Percentiles rank a stretch among this genome's conserved stretches.
Evolutionary conservation across 371 early-diverging fungal genomes (phyloP).

Genomic region (Saksenaea vasiformis): DNA sequence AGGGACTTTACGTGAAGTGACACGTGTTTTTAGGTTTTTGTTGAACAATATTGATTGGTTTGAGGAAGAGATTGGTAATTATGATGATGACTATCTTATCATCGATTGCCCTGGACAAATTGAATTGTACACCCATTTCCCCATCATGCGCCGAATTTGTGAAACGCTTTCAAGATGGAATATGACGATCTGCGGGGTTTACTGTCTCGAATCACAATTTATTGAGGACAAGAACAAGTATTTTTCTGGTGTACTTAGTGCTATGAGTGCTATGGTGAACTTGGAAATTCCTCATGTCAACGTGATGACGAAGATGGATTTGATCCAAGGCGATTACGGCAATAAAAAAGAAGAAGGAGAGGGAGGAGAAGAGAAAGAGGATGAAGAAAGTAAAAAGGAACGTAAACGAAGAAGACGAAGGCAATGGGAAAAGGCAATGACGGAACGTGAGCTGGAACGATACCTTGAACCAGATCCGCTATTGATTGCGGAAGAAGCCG

Average conservation of each 20-base stretch:
- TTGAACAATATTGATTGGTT: conserved; percentile 96
- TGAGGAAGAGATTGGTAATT: conserved; percentile 89
- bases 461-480: conserved; percentile 90
- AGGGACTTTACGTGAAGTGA: background rate
- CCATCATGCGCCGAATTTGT: conserved; percentile 87
- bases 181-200: conserved; percentile 87
- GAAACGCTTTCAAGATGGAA: conserved; percentile 69
- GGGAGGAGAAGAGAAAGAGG: conserved; percentile 21
- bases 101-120: conserved; percentile 99
- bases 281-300: conserved; percentile 96
- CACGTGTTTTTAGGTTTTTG: conserved; percentile 57
- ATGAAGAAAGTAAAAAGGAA: conserved; percentile 30
- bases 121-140: conserved; percentile 98
- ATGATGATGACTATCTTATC: conserved; percentile 94
- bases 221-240: conserved; percentile 94
- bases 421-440: conserved; percentile 39
- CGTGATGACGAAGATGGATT: conserved; percentile 97
- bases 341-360: conserved; percentile 36
- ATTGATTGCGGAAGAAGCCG: conserved; percentile 81
- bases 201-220: conserved; percentile 93
- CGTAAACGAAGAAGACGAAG: conserved; percentile 35
- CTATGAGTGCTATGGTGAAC: conserved; percentile 94
- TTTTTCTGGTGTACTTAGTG: conserved; percentile 93
- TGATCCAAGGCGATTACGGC: conserved; percentile 63
- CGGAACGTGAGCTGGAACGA: conserved; percentile 53